Conservation (phyloP, 1,284 basidiomycete genomes). For the Phellinidium pouzarii region DNA sequence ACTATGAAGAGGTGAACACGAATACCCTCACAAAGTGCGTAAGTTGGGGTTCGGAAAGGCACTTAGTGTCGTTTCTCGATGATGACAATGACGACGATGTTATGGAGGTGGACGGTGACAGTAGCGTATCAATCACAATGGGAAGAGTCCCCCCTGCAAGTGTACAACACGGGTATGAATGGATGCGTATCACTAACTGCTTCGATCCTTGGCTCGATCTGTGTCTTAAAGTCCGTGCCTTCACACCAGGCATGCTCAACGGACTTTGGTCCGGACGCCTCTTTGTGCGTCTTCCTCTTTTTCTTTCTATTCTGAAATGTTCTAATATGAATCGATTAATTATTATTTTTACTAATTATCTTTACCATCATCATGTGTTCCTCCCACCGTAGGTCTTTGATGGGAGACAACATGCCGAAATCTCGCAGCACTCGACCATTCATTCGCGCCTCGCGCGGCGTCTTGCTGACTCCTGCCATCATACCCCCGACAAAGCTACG, state of each 20-base stretch:
- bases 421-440: not conserved
- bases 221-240: not conserved
- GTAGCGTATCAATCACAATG: not conserved
- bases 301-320: no score
- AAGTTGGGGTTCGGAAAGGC: not conserved
- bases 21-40: conserved; percentile 1
- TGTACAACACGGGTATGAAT: conserved; percentile 4
- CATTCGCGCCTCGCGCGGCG: not conserved
- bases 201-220: conserved; percentile 5
- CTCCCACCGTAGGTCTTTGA: not conserved
- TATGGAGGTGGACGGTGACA: not conserved
- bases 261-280: conserved; percentile 8
- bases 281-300: conserved; percentile 4
- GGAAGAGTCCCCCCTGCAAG: not conserved
- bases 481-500: not conserved
- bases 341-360: no score
- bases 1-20: conserved; percentile 2
- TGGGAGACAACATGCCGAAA: not conserved
- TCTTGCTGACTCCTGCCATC: no score
- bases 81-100: not conserved
- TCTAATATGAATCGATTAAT: no score
- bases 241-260: conserved; percentile 8
- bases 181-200: conserved; percentile 5
- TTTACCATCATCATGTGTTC: no score
- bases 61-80: not conserved